phyloP scores from a whole-genome alignment of 192 early-diverging fungal genomes.

The Coemansia sp. region DNA sequence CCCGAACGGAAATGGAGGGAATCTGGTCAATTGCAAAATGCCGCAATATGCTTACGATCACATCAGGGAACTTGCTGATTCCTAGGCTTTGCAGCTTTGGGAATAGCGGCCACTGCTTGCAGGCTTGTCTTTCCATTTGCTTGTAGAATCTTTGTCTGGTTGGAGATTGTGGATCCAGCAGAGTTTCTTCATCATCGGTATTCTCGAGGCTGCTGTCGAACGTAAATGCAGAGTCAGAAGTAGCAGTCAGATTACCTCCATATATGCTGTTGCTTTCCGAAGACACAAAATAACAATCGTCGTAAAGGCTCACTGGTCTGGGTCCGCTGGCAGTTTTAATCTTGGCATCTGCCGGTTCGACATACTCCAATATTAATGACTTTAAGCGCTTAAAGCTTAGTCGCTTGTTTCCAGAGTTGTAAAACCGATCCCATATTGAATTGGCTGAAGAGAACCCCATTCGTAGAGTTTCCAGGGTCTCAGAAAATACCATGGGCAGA shows the following conservation, averaged over 20 bases:
- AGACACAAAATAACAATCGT: conserved; percentile 16
- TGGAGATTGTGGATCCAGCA: conserved; percentile 9
- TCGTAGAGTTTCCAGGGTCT: conserved; percentile 25
- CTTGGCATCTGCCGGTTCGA: conserved; percentile 6
- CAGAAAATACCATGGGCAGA: conserved; percentile 35
- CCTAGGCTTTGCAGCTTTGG: conserved; percentile 21
- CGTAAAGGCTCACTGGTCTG: conserved; percentile 9
- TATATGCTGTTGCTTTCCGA: conserved; percentile 8
- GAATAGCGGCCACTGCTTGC: conserved; percentile 12
- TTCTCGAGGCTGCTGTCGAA: conserved; percentile 3
- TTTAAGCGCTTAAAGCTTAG: conserved; percentile 22
- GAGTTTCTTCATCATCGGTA: conserved; percentile 8
- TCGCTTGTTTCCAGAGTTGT: conserved; percentile 6
- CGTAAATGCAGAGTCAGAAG: not conserved
- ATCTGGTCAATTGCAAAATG: conserved; percentile 28
- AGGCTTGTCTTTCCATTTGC: not conserved
- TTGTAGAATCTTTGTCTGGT: conserved; percentile 8
- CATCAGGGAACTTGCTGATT: conserved; percentile 29
- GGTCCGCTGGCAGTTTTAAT: not conserved
- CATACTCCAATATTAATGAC: conserved; percentile 32
- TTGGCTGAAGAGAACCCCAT: conserved; percentile 38
- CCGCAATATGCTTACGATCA: conserved; percentile 16
- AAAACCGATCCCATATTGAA: conserved; percentile 42
- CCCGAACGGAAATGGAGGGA: conserved; percentile 30
- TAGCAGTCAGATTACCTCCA: not conserved